Evolutionary conservation across 2,329 filamentous ascomycete species (phyloP), one percentile per base, ranked within the genome.

Genomic region (Thermothelomyces thermophilus): DNA sequence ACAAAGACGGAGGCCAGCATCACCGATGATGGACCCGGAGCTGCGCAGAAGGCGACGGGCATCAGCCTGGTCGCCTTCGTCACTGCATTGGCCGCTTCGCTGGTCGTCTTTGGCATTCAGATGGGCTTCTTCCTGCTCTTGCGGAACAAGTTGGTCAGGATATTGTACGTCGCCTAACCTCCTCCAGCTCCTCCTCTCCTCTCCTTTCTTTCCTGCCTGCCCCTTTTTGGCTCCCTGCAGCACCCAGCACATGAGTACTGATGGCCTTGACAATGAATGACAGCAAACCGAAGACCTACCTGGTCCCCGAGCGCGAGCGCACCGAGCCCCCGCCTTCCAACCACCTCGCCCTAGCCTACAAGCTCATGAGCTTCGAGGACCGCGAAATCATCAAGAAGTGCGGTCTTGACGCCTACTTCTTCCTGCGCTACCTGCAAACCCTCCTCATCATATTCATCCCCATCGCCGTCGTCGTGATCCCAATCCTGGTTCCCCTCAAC

Each of bases 351-450:
- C 66, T 83, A 51, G 56, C 80, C 59, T 63, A 77, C 67, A 64
- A 72, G 72, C 56, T 95, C 75, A 74, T 87, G 70, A 66, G 83
- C 71, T 70, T 87, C 70, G 66, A 81, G 73, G 78, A 87, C 54
- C 76, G 87, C 11, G 88, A 95, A 59, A 82, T 98, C 58, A 95
- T 98, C 61, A 85, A 91, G 46, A 95, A 96, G 68, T 96, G 91
- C 59, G 93, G 93, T 16, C 79, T 98, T 9, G 93, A 98, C 65
- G 90, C 91, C 62, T 98, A 95, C 70, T 95, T 97, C 73, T 98
- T 98, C 67, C 76, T 98, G 1, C 86, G 94, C 55, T 98, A 95
- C 63, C 78, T 82, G 13, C 79, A 79, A 57, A 78, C 63, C 66
- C 80, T 97, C 5, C 77, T 97, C 37, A 83, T 95, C 64, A 95